A percentile compares a stretch with the other conserved stretches of the same genome.
Evolutionary conservation across 768 basidiomycete species (phyloP).

Genomic region (Boletus huronensis): DNA sequence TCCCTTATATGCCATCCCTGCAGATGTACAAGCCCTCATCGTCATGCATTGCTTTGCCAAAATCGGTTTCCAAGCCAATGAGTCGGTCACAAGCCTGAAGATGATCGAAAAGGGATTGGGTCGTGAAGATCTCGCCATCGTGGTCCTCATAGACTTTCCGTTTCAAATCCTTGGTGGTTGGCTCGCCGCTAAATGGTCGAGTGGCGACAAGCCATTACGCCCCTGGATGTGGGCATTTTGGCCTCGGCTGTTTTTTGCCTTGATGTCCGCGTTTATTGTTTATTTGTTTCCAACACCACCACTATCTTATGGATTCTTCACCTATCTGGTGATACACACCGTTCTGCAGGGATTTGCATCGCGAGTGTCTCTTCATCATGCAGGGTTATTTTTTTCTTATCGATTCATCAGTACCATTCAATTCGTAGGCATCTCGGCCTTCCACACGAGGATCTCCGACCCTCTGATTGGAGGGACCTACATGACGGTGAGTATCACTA

Average conservation of each 20-base stretch:
- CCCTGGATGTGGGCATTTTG: constrained; percentile 93
- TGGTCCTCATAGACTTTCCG: constrained; percentile 95
- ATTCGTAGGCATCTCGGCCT: constrained; percentile 98
- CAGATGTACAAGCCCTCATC: constrained; percentile 89
- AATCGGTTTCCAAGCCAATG: constrained; percentile 92
- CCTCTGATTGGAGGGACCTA: constrained; percentile 98
- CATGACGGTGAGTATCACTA: constrained; percentile 75
- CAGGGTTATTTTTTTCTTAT: constrained; percentile 2
- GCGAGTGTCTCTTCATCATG: constrained; percentile 44
- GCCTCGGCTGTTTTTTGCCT: constrained; percentile 74
- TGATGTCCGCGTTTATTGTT: constrained; percentile 73
- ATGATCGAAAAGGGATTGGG: constrained; percentile 96
- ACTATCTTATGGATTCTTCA: constrained; percentile 72
- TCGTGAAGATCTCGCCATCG: constrained; percentile 93
- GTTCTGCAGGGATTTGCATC: constrained; percentile 80
- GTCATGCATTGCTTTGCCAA: constrained; percentile 88
- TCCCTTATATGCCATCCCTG: neutral
- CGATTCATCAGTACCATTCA: constrained; percentile 75
- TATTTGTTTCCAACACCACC: constrained; percentile 81
- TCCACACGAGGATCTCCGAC: constrained; percentile 95
- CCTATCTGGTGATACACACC: constrained; percentile 75
- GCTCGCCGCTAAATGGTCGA: constrained; percentile 89
- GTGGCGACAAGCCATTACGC: constrained; percentile 70
- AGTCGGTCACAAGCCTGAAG: constrained; percentile 86
- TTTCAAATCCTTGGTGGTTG: constrained; percentile 95